Conservation (phyloP, 306 rosid genomes). For the Cucurbita argyrosperma region DNA sequence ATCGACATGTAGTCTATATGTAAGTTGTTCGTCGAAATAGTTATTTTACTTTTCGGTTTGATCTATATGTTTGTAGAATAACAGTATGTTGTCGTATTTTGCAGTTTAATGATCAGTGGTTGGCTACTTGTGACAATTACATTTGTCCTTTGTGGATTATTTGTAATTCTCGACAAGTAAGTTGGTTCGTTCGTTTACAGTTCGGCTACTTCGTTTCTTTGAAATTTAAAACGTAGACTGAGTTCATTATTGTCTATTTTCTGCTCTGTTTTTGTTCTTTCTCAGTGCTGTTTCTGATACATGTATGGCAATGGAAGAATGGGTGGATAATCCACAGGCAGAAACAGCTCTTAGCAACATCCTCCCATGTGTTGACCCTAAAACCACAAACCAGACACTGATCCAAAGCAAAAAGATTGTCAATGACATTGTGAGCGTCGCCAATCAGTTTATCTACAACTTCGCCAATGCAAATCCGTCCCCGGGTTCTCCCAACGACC, state of each 20-base stretch:
- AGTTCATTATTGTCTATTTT: neutral
- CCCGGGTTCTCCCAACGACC: conserved; percentile 17
- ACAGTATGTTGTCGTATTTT: conserved; percentile 18
- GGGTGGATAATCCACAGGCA: conserved; percentile 83
- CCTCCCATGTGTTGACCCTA: conserved; percentile 87
- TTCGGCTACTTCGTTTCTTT: neutral
- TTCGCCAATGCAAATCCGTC: conserved; percentile 48
- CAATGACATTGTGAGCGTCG: conserved; percentile 52
- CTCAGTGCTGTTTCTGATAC: conserved; percentile 72
- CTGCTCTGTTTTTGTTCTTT: neutral
- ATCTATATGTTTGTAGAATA: conserved; percentile 2
- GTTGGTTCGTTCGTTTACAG: conserved; percentile 1
- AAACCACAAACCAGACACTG: conserved; percentile 65
- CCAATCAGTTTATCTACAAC: conserved; percentile 45
- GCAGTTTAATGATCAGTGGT: conserved; percentile 83
- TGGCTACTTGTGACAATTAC: conserved; percentile 85
- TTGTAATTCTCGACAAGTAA: conserved; percentile 80
- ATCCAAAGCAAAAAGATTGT: conserved; percentile 61
- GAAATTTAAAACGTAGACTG: neutral
- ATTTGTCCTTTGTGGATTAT: conserved; percentile 81
- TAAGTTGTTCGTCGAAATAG: conserved; percentile 20
- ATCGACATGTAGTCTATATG: conserved; percentile 85
- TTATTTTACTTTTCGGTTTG: neutral
- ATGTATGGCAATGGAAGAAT: conserved; percentile 81
- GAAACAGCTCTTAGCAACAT: conserved; percentile 81